phyloP scores from a whole-genome alignment of 176 grass and related monocot species.

The Thalia dealbata region DNA sequence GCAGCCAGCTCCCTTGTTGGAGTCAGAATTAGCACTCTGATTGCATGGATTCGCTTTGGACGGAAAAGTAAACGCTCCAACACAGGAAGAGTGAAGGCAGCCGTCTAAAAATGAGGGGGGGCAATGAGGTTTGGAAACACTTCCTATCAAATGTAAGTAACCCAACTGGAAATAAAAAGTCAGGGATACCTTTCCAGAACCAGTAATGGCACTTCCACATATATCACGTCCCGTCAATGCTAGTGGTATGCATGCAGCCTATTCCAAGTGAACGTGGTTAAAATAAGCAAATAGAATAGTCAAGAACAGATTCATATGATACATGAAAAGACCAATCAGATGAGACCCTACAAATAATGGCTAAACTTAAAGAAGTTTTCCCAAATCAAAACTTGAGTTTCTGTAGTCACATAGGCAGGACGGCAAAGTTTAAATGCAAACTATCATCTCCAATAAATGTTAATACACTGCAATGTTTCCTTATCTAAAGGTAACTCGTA shows the following conservation, averaged over 20 bases:
- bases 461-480: neutral
- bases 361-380: neutral
- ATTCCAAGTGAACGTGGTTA: conserved; percentile 14
- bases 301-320: neutral
- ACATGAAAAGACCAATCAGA: neutral
- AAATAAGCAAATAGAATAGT: conserved; percentile 20
- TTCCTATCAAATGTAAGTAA: conserved; percentile 13
- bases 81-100: conserved; percentile 77
- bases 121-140: neutral
- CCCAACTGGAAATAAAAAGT: conserved; percentile 15
- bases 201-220: conserved; percentile 95
- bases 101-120: conserved; percentile 55
- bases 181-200: conserved; percentile 76
- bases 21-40: conserved; percentile 95
- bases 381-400: neutral
- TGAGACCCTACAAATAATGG: no score
- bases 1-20: conserved; percentile 88
- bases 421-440: neutral
- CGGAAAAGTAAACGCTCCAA: conserved; percentile 88
- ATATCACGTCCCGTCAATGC: conserved; percentile 91
- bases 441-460: neutral
- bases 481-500: neutral
- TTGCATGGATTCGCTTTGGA: conserved; percentile 76
- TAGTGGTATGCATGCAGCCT: conserved; percentile 94
- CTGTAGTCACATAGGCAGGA: neutral